phyloP scores from a whole-genome alignment of 805 yeast genomes.

The Metschnikowia drakensbergensis region DNA sequence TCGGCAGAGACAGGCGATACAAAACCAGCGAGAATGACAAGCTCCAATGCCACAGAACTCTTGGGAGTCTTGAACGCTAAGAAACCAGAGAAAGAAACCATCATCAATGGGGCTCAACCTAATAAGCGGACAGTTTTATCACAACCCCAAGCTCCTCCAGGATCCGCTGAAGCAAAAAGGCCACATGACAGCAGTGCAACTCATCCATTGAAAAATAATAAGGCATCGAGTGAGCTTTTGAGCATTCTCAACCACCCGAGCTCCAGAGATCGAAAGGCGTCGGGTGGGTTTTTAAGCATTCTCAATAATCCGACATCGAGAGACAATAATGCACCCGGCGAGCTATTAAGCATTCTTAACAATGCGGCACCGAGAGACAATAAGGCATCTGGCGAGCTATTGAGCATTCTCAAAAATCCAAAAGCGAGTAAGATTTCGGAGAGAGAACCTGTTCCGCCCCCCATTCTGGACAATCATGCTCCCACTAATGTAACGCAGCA shows the following conservation, averaged over 20 bases:
- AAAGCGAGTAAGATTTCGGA: not conserved
- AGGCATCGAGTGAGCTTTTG: too few species aligned
- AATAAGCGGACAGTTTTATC: not conserved
- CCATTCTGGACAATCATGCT: not conserved
- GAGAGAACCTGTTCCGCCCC: slow-evolving; percentile 1
- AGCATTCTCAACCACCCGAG: not conserved
- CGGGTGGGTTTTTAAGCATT: not conserved
- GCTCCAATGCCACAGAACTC: slow-evolving; percentile 12
- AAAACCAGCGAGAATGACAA: not conserved
- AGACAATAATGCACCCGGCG: not conserved
- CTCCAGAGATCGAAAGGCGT: not conserved
- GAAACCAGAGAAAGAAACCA: not conserved
- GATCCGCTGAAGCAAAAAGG: not conserved
- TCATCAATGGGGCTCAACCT: not conserved
- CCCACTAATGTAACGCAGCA: not conserved
- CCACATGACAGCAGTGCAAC: not conserved
- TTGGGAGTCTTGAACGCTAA: slow-evolving; percentile 17
- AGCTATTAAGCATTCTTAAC: not conserved
- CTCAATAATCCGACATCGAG: not conserved
- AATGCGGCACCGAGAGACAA: not conserved
- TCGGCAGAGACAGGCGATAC: slow-evolving; percentile 5
- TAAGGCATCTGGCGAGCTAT: slow-evolving; percentile 2
- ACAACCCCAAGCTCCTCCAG: not conserved
- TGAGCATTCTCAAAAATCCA: slow-evolving; percentile 3
- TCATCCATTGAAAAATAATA: not conserved